These are phyloP conservation scores for Fusarium tupiense DNA, from an alignment of 2,329 filamentous ascomycete species.

Conservation along the genomic window DNA sequence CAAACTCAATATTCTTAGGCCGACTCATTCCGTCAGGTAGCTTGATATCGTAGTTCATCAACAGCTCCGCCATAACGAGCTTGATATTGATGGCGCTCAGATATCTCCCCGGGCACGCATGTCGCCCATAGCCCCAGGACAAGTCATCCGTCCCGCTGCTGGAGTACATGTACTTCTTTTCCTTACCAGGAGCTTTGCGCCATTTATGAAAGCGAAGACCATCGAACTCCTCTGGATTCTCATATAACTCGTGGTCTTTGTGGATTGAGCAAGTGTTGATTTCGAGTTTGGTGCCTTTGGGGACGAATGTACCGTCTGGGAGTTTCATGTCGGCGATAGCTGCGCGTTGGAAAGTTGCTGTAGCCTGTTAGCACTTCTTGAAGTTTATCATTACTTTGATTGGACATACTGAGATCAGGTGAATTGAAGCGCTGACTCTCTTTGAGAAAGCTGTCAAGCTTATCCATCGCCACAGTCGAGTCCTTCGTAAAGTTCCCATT, in stretches of 20 bases:
- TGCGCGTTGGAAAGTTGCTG: constrained; percentile 1
- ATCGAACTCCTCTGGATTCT: constrained; percentile 16
- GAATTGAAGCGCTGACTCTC: constrained; percentile 37
- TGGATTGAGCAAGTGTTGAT: constrained; percentile 34
- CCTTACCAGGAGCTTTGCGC: constrained; percentile 5
- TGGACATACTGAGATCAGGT: constrained; percentile 25
- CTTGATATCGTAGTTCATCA: constrained; percentile 31
- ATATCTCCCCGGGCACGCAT: constrained; percentile 33
- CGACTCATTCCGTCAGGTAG: not conserved
- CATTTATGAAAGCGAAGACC: constrained; percentile 31
- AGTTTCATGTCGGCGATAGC: constrained; percentile 12
- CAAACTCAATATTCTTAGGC: constrained; percentile 13
- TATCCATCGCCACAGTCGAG: not conserved
- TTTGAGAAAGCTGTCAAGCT: constrained; percentile 39
- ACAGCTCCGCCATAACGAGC: constrained; percentile 26
- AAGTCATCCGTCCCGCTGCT: constrained; percentile 18
- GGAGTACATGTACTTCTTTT: constrained; percentile 25
- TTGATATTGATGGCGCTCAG: constrained; percentile 31
- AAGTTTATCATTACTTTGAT: rapidly evolving
- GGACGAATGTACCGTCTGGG: constrained; percentile 24
- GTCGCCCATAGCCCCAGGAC: constrained; percentile 20
- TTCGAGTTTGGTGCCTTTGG: constrained; percentile 30
- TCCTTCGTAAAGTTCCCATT: not conserved
- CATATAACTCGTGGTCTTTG: constrained; percentile 3
- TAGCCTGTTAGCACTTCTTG: rapidly evolving